Conservation (phyloP, 257 asterid genomes). For the Mentha longifolia region DNA sequence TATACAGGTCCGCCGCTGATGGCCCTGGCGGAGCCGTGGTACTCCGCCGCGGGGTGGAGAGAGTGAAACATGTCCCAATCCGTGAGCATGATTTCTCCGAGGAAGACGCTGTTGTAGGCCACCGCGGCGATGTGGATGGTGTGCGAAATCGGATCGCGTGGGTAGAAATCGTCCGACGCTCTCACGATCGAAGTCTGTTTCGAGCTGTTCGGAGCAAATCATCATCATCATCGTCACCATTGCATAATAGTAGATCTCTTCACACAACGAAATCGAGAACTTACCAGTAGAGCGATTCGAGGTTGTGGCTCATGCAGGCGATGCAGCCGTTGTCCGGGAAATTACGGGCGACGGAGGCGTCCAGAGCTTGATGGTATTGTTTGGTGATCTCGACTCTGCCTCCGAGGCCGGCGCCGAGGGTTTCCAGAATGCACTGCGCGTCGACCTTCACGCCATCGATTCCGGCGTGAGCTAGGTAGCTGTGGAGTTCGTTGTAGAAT, state of each 20-base stretch:
- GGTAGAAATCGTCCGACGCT: slow-evolving; percentile 92
- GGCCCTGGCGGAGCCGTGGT: slow-evolving; percentile 87
- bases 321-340: slow-evolving; percentile 83
- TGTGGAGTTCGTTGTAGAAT: slow-evolving; percentile 79
- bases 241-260: too few relatives aligned
- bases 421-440: slow-evolving; percentile 83
- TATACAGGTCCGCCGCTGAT: slow-evolving; percentile 87
- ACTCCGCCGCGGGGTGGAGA: slow-evolving; percentile 82
- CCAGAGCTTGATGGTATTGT: slow-evolving; percentile 90
- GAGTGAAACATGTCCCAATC: slow-evolving; percentile 99
- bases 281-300: slow-evolving; percentile 87
- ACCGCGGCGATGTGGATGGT: slow-evolving; percentile 88
- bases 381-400: slow-evolving; percentile 81
- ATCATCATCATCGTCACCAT: background rate
- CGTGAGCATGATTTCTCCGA: slow-evolving; percentile 78
- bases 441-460: slow-evolving; percentile 89
- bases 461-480: slow-evolving; percentile 76
- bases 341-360: slow-evolving; percentile 74
- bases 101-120: slow-evolving; percentile 75
- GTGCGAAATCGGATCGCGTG: slow-evolving; percentile 74
- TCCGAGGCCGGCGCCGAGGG: slow-evolving; percentile 80
- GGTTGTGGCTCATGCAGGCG: slow-evolving; percentile 95
- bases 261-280: background rate
- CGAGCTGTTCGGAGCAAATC: slow-evolving; percentile 53
- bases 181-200: slow-evolving; percentile 78